Conservation (phyloP, 495 filamentous ascomycete species). For the Hyaloscypha variabilis region DNA sequence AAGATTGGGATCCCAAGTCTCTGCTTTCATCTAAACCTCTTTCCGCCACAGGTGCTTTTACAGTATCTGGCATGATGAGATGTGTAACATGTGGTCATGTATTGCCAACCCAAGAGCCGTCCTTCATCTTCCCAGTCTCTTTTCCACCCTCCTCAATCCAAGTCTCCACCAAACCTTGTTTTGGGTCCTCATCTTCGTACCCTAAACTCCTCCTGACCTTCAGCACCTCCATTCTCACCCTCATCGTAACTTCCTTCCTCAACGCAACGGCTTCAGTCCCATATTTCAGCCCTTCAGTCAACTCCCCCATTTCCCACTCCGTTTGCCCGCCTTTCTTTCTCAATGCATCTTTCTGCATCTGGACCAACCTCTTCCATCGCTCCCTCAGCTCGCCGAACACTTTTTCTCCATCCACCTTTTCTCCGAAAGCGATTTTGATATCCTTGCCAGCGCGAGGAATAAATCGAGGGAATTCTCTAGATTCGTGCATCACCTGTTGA, state of each 20-base stretch:
- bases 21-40: no score
- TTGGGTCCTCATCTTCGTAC: constrained; percentile 73
- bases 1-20: no score
- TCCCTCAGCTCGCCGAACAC: constrained; percentile 68
- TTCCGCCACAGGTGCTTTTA: no score
- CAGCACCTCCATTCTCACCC: constrained; percentile 77
- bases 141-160: constrained; percentile 40
- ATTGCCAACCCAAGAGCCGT: constrained; percentile 30
- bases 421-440: constrained; percentile 75
- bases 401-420: constrained; percentile 58
- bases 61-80: no score
- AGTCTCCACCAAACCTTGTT: constrained; percentile 48
- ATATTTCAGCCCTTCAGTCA: constrained; percentile 70
- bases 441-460: constrained; percentile 73
- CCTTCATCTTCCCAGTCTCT: constrained; percentile 29
- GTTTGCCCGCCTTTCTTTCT: constrained; percentile 19
- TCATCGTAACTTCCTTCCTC: constrained; percentile 78
- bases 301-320: constrained; percentile 54
- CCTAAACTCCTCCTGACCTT: constrained; percentile 72
- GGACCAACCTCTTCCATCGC: constrained; percentile 67
- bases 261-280: constrained; percentile 74
- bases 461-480: constrained; percentile 76
- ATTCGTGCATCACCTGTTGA: constrained; percentile 82
- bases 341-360: constrained; percentile 30
- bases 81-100: constrained; percentile 9